A percentile compares a stretch with the other conserved stretches of the same genome.
Evolutionary conservation across 1,284 basidiomycete species (phyloP).

Genomic region (Amylostereum areolatum): DNA sequence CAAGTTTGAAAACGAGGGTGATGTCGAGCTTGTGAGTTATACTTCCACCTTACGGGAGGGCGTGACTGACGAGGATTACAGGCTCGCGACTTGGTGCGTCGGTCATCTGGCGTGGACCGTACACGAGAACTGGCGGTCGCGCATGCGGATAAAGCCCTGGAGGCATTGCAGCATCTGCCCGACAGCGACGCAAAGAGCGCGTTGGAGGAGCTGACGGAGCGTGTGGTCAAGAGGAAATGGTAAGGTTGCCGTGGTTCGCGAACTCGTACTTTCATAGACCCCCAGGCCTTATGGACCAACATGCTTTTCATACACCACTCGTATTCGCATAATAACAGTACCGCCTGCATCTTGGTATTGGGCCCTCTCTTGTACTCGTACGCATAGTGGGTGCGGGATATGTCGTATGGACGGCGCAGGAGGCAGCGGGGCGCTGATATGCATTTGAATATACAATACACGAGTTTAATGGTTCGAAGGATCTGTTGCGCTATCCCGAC

Average conservation of each 20-base stretch:
- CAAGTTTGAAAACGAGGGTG: slow-evolving; percentile 78
- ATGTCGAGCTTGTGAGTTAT: slow-evolving; percentile 73
- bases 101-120: slow-evolving; percentile 74
- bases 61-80: slow-evolving; percentile 20
- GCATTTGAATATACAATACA: too few relatives aligned
- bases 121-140: slow-evolving; percentile 73
- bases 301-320: too few relatives aligned
- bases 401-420: too few relatives aligned
- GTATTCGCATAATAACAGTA: too few relatives aligned
- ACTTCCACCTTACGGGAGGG: slow-evolving; percentile 3
- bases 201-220: slow-evolving; percentile 60
- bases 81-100: slow-evolving; percentile 72
- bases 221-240: slow-evolving; percentile 54
- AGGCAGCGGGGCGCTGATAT: too few relatives aligned
- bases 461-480: too few relatives aligned
- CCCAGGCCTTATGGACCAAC: too few relatives aligned
- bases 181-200: slow-evolving; percentile 77
- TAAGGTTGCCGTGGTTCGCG: slow-evolving; percentile 15
- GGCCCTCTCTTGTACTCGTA: too few relatives aligned
- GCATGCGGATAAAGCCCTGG: slow-evolving; percentile 77
- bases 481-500: too few relatives aligned
- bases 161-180: slow-evolving; percentile 70
- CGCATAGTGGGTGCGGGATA: too few relatives aligned
- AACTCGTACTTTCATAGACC: too few relatives aligned
- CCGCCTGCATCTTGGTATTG: too few relatives aligned